Percentiles rank a stretch among this genome's conserved stretches.
These are phyloP conservation scores for Alternaria hordeiaustralica DNA, from an alignment of 2,329 filamentous ascomycete species.

Conservation along the genomic window DNA sequence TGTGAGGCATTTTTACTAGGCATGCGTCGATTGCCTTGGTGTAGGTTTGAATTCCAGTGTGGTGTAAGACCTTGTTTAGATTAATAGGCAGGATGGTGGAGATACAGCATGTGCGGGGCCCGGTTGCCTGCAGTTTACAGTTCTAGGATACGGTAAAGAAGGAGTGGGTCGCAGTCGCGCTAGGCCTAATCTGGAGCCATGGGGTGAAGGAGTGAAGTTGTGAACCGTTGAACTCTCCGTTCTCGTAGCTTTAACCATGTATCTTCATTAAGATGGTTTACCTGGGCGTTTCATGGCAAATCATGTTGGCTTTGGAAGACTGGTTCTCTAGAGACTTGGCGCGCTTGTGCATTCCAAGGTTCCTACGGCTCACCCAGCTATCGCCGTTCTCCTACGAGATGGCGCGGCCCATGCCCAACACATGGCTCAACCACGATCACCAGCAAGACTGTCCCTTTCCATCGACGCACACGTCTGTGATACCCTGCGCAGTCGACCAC, in stretches of 20 bases:
- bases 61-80: not conserved
- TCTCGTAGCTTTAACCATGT: not conserved
- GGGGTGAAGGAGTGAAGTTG: not conserved
- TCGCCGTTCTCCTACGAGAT: not conserved
- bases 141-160: not conserved
- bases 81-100: not conserved
- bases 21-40: not conserved
- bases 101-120: not conserved
- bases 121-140: not conserved
- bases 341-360: not conserved
- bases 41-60: not conserved
- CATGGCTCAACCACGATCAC: not conserved
- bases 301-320: not conserved
- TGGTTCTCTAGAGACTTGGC: not conserved
- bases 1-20: not conserved
- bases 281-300: not conserved
- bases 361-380: not conserved
- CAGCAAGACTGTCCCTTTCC: not conserved
- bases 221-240: not conserved
- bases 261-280: not conserved
- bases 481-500: not conserved
- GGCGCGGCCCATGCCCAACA: not conserved
- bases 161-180: not conserved
- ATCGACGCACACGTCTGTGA: not conserved
- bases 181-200: not conserved